Base-by-base conservation (phyloP, 2,329 filamentous ascomycete species). In the Aspergillus tubingensis region DNA sequence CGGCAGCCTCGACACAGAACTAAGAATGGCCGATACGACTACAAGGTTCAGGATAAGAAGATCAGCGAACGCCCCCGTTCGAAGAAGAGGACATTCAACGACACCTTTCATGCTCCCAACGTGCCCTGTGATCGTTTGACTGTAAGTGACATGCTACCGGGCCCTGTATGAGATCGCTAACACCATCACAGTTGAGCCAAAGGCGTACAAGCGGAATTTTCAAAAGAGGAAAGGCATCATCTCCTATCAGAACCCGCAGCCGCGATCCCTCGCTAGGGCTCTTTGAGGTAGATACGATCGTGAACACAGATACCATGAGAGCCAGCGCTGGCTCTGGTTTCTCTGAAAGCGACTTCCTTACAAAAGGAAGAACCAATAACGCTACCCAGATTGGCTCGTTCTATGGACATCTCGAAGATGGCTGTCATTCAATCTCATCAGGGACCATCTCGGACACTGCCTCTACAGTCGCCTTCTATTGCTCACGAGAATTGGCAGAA, bases 1-100 rank as follows among this genome's bases (percentile, higher is more conserved):
- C 86, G 80, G 66, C 77, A 77, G 49, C 73, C 80, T 17, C 81
- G 87, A 32, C 77, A 81, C 63, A 89, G 83, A 71, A 88, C 85
- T 15, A 81, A 79, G 54, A 74, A 79, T 23, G 81, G 85, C 66
- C 82, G 80, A 36, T 88, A 89, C 68, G 80, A 86, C 27, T 77
- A 77, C 10, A 78, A 78, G 32, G 11, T 36, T 13, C 10, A 15
- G 48, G 57, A 57, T 6, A 58, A 49, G 2, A 59, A 11, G 2
- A 52, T 39, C 25, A 30, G 43, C 8, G 53, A 15, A 49, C 23
- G 38, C 48, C 4, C 55, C 57, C 15, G 43, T 51, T 38, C 38
- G 36, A 59, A 61, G 41, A 59, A 74, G 67, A 62, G 72, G 68
- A 67, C 83, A 43, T 76, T 88, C 7, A 82, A 87, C 72, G 72